phyloP scores from a whole-genome alignment of 2,329 filamentous ascomycete genomes.

The Cladorrhinum sp. region DNA sequence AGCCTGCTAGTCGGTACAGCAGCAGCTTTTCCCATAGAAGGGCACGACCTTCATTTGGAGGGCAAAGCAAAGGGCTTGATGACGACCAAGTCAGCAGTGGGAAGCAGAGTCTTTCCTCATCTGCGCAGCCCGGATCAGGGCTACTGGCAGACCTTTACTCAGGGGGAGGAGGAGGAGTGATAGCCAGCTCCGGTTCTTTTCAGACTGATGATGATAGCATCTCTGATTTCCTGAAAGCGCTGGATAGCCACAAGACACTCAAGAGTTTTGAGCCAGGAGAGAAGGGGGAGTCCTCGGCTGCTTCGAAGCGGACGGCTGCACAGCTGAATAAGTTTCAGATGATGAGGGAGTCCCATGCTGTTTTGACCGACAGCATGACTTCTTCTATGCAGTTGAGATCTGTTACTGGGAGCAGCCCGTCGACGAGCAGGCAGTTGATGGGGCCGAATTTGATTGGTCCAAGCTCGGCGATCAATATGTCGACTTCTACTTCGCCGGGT shows the following conservation, averaged over 20 bases:
- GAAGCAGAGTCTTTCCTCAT: slow-evolving; percentile 71
- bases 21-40: slow-evolving; percentile 91
- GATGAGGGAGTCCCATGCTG: slow-evolving; percentile 86
- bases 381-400: slow-evolving; percentile 77
- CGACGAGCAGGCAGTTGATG: slow-evolving; percentile 64
- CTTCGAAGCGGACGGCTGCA: slow-evolving; percentile 71
- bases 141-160: slow-evolving; percentile 59
- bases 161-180: slow-evolving; percentile 44
- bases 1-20: slow-evolving; percentile 81
- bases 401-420: slow-evolving; percentile 45
- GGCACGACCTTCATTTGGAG: slow-evolving; percentile 72
- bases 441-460: not conserved
- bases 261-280: slow-evolving; percentile 70
- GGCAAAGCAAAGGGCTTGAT: slow-evolving; percentile 60
- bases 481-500: slow-evolving; percentile 82
- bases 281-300: slow-evolving; percentile 50
- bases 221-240: slow-evolving; percentile 82
- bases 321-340: slow-evolving; percentile 81
- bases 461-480: slow-evolving; percentile 53
- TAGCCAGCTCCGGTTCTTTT: slow-evolving; percentile 63
- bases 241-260: slow-evolving; percentile 85
- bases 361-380: slow-evolving; percentile 87
- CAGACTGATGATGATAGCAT: slow-evolving; percentile 87
- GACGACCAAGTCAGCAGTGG: slow-evolving; percentile 78
- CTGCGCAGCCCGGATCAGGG: slow-evolving; percentile 73